phyloP scores from a whole-genome alignment of 2,329 filamentous ascomycete species.

The Didymella glomerata region DNA sequence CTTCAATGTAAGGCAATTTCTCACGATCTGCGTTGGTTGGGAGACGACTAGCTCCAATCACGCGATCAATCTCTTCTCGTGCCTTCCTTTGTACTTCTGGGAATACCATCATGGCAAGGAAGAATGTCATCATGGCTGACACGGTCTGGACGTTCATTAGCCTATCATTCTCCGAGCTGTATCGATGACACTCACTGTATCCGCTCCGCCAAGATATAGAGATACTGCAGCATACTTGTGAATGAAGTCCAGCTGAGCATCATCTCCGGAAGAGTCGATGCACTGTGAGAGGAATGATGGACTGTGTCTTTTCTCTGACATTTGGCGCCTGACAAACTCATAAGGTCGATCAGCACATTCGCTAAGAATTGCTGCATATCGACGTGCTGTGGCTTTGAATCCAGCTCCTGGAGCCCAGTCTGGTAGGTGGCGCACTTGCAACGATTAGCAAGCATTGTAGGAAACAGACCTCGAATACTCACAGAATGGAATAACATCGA shows the following conservation, averaged over 20 bases:
- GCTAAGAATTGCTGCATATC: background rate
- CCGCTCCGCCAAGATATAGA: background rate
- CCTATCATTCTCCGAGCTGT: background rate
- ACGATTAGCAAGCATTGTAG: background rate
- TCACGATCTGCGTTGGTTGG: background rate
- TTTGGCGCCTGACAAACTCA: background rate
- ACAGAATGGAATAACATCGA: background rate
- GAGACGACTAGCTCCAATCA: background rate
- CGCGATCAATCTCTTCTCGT: background rate
- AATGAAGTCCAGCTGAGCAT: background rate
- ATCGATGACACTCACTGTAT: background rate
- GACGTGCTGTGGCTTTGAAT: background rate
- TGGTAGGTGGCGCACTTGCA: background rate
- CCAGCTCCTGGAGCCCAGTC: background rate
- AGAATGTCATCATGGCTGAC: background rate
- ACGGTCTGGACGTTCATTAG: background rate
- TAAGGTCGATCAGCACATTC: background rate
- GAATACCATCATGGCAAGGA: background rate
- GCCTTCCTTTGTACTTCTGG: background rate
- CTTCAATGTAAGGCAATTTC: background rate
- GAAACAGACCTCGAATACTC: background rate
- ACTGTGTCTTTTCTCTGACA: background rate
- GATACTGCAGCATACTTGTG: background rate
- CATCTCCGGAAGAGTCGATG: background rate
- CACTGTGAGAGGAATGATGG: background rate